Percentiles rank a stretch among this genome's conserved stretches.
Evolutionary conservation across 1,284 basidiomycete species (phyloP).

Genomic region (Ceratobasidium papillatum): DNA sequence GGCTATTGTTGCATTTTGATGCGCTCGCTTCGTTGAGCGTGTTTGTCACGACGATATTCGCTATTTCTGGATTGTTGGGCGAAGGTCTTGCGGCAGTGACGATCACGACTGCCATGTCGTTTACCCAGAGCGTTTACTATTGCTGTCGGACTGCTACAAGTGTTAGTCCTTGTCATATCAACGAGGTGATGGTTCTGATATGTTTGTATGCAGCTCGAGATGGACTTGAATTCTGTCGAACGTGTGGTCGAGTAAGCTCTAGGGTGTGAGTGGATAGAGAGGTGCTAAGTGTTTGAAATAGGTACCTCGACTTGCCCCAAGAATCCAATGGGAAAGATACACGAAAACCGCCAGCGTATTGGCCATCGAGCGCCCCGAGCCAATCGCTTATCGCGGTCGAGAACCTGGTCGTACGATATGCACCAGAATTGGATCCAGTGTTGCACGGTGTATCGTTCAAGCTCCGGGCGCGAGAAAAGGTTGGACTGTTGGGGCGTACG

Average conservation of each 20-base stretch:
- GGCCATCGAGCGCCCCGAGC: conserved; percentile 65
- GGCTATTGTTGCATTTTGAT: conserved; percentile 80
- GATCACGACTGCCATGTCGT: conserved; percentile 79
- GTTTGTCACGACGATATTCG: conserved; percentile 75
- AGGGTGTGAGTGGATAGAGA: neutral
- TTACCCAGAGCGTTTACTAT: conserved; percentile 53
- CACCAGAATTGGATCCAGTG: conserved; percentile 74
- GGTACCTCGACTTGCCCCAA: conserved; percentile 77
- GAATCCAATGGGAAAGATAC: conserved; percentile 64
- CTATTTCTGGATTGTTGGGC: conserved; percentile 70
- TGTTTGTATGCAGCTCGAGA: conserved; percentile 61
- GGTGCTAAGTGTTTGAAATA: neutral
- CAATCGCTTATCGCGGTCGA: conserved; percentile 61
- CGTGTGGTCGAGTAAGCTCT: conserved; percentile 69
- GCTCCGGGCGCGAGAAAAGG: conserved; percentile 76
- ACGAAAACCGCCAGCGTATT: conserved; percentile 69
- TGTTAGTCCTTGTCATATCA: neutral
- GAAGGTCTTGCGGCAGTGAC: conserved; percentile 86
- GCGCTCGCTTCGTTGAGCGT: conserved; percentile 71
- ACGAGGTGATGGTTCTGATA: neutral
- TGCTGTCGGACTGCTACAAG: conserved; percentile 32
- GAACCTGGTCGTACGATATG: conserved; percentile 75
- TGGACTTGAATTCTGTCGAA: conserved; percentile 76
- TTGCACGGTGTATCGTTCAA: conserved; percentile 73
- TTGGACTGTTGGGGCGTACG: conserved; percentile 74